Percentiles rank a stretch among this genome's conserved stretches.
phyloP scores from a whole-genome alignment of 768 basidiomycete species.

The Psilocybe cubensis region DNA sequence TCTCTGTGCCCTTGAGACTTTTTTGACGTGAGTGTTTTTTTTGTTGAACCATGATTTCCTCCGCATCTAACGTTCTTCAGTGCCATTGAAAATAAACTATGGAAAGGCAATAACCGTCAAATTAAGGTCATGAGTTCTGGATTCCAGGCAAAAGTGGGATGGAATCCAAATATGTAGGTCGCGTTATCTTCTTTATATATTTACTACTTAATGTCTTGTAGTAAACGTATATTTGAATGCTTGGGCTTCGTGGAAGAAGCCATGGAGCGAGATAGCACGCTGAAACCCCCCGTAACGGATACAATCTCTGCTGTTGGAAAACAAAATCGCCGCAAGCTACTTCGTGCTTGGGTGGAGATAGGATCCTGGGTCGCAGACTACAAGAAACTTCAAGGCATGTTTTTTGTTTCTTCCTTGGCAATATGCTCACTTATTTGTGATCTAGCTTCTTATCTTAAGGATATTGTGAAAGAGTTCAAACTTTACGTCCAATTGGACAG shows the following conservation, averaged over 20 bases:
- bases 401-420: neutral
- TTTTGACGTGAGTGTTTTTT: slow-evolving; percentile 56
- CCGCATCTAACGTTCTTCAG: slow-evolving; percentile 36
- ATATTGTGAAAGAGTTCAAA: slow-evolving; percentile 37
- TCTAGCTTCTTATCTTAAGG: slow-evolving; percentile 51
- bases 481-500: slow-evolving; percentile 45
- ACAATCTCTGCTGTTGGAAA: slow-evolving; percentile 45
- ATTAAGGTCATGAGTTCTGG: slow-evolving; percentile 55
- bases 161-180: slow-evolving; percentile 61
- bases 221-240: slow-evolving; percentile 48
- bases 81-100: slow-evolving; percentile 75
- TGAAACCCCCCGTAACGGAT: slow-evolving; percentile 63
- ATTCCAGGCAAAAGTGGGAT: slow-evolving; percentile 71
- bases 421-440: slow-evolving; percentile 5
- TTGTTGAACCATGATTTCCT: slow-evolving; percentile 2
- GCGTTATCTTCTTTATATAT: neutral
- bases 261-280: slow-evolving; percentile 42
- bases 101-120: slow-evolving; percentile 66
- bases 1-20: slow-evolving; percentile 64
- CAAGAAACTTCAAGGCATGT: slow-evolving; percentile 46
- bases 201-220: slow-evolving; percentile 19
- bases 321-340: slow-evolving; percentile 59
- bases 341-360: slow-evolving; percentile 83
- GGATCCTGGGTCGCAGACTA: slow-evolving; percentile 69
- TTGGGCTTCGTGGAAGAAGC: slow-evolving; percentile 46